Conservation (phyloP, 345 rosid genomes). For the Hevea brasiliensis region DNA sequence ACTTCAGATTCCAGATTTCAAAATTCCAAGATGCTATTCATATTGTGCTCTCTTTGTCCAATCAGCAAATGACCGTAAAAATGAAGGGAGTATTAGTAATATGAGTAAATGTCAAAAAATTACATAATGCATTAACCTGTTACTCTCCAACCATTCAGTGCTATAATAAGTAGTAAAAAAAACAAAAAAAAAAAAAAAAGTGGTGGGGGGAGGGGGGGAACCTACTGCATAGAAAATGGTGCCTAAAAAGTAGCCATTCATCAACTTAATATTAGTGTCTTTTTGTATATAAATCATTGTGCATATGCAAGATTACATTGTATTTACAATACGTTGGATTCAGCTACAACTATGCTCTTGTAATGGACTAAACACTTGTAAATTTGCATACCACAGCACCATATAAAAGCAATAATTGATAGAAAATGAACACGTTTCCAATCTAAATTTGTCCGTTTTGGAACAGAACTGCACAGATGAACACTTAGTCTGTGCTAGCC, state of each 20-base stretch:
- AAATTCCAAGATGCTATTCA: background rate
- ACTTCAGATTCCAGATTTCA: background rate
- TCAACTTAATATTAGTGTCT: background rate
- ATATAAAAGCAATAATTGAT: background rate
- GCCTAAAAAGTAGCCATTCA: background rate
- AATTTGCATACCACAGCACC: background rate
- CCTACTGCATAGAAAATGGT: background rate
- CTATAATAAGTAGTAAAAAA: background rate
- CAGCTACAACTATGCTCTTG: background rate
- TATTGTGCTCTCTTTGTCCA: background rate
- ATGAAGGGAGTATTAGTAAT: background rate
- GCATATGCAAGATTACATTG: background rate
- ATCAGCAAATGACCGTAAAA: background rate
- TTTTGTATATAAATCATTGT: background rate
- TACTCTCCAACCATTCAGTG: background rate
- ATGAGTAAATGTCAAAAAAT: background rate
- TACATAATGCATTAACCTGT: background rate
- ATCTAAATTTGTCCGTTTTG: background rate
- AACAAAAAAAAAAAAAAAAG: background rate
- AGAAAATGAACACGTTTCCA: background rate
- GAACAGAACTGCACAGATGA: background rate
- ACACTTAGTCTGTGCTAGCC: background rate
- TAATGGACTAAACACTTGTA: conserved; percentile 2
- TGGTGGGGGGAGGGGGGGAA: no score
- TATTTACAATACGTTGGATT: background rate